A percentile compares a stretch with the other conserved stretches of the same genome.
phyloP scores from a whole-genome alignment of 2,329 filamentous ascomycete species.

The Helminthosporium solani region DNA sequence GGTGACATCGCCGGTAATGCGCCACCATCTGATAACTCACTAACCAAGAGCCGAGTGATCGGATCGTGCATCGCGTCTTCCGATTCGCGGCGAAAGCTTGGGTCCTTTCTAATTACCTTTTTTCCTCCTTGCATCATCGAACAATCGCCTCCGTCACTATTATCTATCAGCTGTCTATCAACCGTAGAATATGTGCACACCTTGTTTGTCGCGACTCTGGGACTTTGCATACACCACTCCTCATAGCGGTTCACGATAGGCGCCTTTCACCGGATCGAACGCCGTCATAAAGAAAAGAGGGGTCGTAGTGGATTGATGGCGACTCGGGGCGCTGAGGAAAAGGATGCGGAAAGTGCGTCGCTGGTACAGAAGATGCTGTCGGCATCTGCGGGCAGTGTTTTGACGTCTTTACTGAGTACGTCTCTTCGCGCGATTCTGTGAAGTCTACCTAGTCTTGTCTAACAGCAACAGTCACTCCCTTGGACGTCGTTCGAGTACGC shows the following conservation, averaged over 20 bases:
- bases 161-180: constrained; percentile 5
- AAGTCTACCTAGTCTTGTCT: not conserved
- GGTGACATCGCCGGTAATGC: not conserved
- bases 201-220: constrained; percentile 23
- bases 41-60: not conserved
- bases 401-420: constrained; percentile 84
- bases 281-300: not conserved
- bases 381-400: constrained; percentile 82
- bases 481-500: constrained; percentile 94
- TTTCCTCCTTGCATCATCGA: constrained; percentile 17
- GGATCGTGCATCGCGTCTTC: not conserved
- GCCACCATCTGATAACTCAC: constrained; percentile 27
- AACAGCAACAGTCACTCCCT: constrained; percentile 71
- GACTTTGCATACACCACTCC: constrained; percentile 23
- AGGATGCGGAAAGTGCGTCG: constrained; percentile 66
- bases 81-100: constrained; percentile 3
- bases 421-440: not conserved
- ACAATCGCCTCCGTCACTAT: constrained; percentile 24
- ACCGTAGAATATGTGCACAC: constrained; percentile 30
- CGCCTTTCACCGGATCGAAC: not conserved
- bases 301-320: no score
- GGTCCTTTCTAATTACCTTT: not conserved
- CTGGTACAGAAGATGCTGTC: constrained; percentile 91
- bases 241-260: constrained; percentile 30
- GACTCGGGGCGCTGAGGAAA: constrained; percentile 43